Percentiles rank a stretch among this genome's conserved stretches.
phyloP scores from a whole-genome alignment of 805 yeast genomes.

The Starmerella apis region DNA sequence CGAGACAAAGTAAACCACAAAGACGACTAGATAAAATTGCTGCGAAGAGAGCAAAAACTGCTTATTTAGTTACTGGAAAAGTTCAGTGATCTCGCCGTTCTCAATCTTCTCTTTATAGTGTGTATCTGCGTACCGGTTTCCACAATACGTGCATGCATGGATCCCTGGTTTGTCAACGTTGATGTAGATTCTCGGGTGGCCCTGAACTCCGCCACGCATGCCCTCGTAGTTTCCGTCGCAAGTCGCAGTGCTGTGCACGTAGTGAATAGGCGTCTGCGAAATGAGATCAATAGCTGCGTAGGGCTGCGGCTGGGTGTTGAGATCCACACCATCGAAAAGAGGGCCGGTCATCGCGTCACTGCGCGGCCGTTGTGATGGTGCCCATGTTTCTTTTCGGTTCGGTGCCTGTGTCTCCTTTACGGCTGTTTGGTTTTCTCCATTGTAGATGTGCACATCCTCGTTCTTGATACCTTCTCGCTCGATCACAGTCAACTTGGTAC shows the following conservation, averaged over 20 bases:
- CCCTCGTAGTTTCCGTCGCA: constrained; percentile 59
- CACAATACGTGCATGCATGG: constrained; percentile 68
- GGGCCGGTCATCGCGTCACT: constrained; percentile 48
- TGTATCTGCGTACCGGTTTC: constrained; percentile 28
- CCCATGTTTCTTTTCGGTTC: constrained; percentile 61
- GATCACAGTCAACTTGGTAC: constrained; percentile 21
- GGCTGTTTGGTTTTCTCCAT: constrained; percentile 24
- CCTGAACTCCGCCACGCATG: constrained; percentile 46
- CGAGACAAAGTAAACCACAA: too few species aligned
- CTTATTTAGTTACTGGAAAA: constrained; percentile 11
- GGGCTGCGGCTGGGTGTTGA: constrained; percentile 62
- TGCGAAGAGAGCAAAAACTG: too few species aligned
- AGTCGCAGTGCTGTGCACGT: constrained; percentile 57
- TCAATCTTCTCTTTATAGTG: constrained; percentile 24
- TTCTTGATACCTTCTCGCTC: constrained; percentile 15
- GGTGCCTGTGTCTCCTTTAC: constrained; percentile 52
- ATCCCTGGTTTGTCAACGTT: constrained; percentile 68
- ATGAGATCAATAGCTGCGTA: constrained; percentile 78
- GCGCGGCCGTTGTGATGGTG: constrained; percentile 54
- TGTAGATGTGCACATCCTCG: constrained; percentile 18
- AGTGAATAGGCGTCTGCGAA: constrained; percentile 59
- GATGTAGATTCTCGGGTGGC: constrained; percentile 76
- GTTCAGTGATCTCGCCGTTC: constrained; percentile 20
- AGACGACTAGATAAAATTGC: too few species aligned
- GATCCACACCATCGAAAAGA: constrained; percentile 62